Base-by-base conservation (phyloP, 2,329 filamentous ascomycete genomes). In the Exophiala sp. region DNA sequence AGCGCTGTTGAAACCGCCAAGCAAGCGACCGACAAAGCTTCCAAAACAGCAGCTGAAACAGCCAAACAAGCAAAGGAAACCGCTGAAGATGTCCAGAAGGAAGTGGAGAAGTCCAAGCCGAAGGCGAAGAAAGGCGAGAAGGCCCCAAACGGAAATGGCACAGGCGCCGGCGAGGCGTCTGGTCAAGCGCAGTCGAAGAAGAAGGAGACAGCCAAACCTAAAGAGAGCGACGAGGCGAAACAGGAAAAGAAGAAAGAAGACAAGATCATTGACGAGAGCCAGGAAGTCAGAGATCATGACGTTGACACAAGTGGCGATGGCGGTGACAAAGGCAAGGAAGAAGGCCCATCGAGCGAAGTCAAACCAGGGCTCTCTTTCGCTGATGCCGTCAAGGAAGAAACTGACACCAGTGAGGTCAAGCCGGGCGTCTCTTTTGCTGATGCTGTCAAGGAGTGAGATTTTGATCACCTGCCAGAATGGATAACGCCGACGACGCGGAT, bases 121-220 rank as follows among this genome's bases (percentile, higher is more conserved):
- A 39, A 54, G 32, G 23, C 40, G 13, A 39, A 40, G 2, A 35
- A 39, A 11, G 38, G 46, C 37, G 27, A 52, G 10, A 51, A 52
- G 24, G 14, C 51, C 54, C 54, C 53, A 55, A 55, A 58, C 56
- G 54, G 39, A 49, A 48, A 53, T 55, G 56, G 54, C 54, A 58
- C 52, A 43, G 52, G 48, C 52, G 55, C 44, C 52, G 55, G 40
- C 48, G 55, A 47, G 55, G 55, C 23, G 50, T 41, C 55, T 37
- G 52, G 49, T 42, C 22, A 40, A 37, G 14, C 34, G 14, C 5
- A 19, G 19, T 22, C 38, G 42, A 50, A 32, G 19, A 13, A 24
- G 37, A 24, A 43, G 30, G 16, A 44, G 16, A 47, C 14, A 30
- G 34, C 27, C 39, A 24, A 37, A 34, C 40, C 21, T 4, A 32